Evolutionary conservation across 139 green algal genomes (phyloP).

Genomic region (Chlamydomonas asymmetrica): DNA sequence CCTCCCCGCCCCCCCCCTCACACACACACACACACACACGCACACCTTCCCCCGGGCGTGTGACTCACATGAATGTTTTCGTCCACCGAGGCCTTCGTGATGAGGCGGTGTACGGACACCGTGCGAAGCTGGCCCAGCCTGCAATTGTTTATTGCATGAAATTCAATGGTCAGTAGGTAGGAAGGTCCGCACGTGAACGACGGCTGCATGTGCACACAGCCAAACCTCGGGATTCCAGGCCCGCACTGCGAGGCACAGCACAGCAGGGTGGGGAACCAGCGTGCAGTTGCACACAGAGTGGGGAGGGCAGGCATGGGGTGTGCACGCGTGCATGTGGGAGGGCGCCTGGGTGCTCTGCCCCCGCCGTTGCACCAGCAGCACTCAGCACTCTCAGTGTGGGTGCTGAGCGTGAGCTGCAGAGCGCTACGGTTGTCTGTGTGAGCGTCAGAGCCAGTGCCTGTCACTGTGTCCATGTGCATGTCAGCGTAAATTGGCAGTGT

Average conservation of each 20-base stretch:
- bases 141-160: slow-evolving; percentile 20
- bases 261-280: too few relatives aligned
- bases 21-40: background rate
- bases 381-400: too few relatives aligned
- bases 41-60: background rate
- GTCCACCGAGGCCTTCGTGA: slow-evolving; percentile 83
- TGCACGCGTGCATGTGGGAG: background rate
- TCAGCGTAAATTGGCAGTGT: too few relatives aligned
- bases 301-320: background rate
- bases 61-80: slow-evolving; percentile 30
- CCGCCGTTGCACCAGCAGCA: background rate
- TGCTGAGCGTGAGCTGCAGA: too few relatives aligned
- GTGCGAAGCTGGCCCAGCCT: slow-evolving; percentile 84
- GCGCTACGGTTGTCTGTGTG: too few relatives aligned
- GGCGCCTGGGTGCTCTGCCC: background rate
- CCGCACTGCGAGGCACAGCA: too few relatives aligned
- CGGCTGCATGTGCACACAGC: background rate
- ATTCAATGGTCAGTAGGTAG: background rate
- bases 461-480: too few relatives aligned
- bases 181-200: background rate
- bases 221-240: too few relatives aligned
- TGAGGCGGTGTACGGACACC: slow-evolving; percentile 90
- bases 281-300: background rate
- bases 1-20: background rate
- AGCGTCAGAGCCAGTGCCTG: too few relatives aligned